Percentiles rank a stretch among this genome's conserved stretches.
phyloP scores from a whole-genome alignment of 352 stramenopile species.

The Phytophthora litchii region DNA sequence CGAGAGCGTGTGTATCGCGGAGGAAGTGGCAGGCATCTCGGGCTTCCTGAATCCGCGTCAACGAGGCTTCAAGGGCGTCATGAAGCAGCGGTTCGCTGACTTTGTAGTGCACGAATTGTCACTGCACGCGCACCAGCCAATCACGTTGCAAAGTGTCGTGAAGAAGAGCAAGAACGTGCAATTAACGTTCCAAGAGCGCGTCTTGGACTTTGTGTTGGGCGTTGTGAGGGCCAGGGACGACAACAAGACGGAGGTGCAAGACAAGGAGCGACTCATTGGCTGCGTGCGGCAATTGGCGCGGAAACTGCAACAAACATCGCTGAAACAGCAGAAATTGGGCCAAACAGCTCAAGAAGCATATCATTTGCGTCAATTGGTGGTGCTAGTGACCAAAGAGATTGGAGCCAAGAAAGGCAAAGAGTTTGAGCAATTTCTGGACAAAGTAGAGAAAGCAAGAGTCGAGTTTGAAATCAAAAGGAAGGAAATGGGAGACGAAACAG shows the following conservation, averaged over 20 bases:
- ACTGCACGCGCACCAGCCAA: slow-evolving; percentile 21
- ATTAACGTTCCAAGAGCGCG: slow-evolving; percentile 44
- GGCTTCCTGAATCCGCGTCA: slow-evolving; percentile 48
- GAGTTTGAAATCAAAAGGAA: slow-evolving; percentile 40
- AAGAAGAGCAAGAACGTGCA: slow-evolving; percentile 45
- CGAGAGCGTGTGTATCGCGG: slow-evolving; percentile 61
- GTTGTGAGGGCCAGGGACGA: slow-evolving; percentile 5
- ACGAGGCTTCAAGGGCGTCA: slow-evolving; percentile 61
- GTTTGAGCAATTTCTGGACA: slow-evolving; percentile 75
- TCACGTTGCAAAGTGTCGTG: slow-evolving; percentile 43
- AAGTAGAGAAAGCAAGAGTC: slow-evolving; percentile 40
- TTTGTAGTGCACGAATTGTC: slow-evolving; percentile 85
- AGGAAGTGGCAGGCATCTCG: slow-evolving; percentile 65
- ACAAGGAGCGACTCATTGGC: slow-evolving; percentile 11
- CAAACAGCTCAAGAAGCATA: slow-evolving; percentile 46
- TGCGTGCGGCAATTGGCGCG: slow-evolving; percentile 26
- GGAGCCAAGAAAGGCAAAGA: slow-evolving; percentile 72
- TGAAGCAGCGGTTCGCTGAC: slow-evolving; percentile 87
- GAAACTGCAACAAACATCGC: slow-evolving; percentile 33
- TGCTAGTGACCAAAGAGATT: slow-evolving; percentile 58
- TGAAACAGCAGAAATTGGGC: slow-evolving; percentile 25
- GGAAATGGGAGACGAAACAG: slow-evolving; percentile 3
- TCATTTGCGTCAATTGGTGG: slow-evolving; percentile 57
- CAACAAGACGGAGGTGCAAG: not conserved
- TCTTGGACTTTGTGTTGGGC: slow-evolving; percentile 39